Base-by-base conservation (phyloP, 371 early-diverging fungal species). In the Circinella minor region DNA sequence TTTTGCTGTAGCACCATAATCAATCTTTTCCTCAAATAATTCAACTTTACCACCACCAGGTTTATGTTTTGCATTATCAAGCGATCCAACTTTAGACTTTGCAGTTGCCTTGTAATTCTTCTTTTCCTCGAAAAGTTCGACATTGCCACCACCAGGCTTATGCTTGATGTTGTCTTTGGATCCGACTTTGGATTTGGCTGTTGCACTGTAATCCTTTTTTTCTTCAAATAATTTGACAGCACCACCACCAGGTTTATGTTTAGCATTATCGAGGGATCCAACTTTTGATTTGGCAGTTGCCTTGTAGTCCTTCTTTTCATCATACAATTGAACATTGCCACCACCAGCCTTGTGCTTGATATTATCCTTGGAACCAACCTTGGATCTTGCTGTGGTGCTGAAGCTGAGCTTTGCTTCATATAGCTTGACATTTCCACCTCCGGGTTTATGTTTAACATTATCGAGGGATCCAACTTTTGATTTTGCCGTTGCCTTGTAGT, bases 21-120 rank as follows among this genome's bases (percentile, higher is more conserved):
- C 54, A 27, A 60, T 48, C 27, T 61, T 63, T 39, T 74, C 55
- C 9, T 74, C 60, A 43, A 67, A 66, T 1, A 74, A 61, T 55
- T 74, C 67, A 36, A 64, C 65, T 55, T 68, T 54, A 51, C 71
- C 64, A 14, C 75, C 72, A 4, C 66, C 66, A 1, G 72, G 66
- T 55, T 75, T 75, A 55, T 75, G 75, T 9, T 69, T 59, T 18
- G 65, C 65, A 63, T 75, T 75, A 57, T 75, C 75, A 14, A 60
- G 46, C n/a, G 63, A 63, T 13, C 75, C 75, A 27, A 75, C 69
- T 54, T 70, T 74, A 66, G 70, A 54, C 37, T 70, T 51, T 4
- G 65, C 74, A 17, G 38, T 63, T 18, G 34, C 59, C 10, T 15
- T 49, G 46, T 48, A 61, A 8, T 65, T 48, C 27, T 49, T 48